These are phyloP conservation scores for Neoboletus brunneissimus DNA, from an alignment of 768 basidiomycete genomes.

Conservation along the genomic window DNA sequence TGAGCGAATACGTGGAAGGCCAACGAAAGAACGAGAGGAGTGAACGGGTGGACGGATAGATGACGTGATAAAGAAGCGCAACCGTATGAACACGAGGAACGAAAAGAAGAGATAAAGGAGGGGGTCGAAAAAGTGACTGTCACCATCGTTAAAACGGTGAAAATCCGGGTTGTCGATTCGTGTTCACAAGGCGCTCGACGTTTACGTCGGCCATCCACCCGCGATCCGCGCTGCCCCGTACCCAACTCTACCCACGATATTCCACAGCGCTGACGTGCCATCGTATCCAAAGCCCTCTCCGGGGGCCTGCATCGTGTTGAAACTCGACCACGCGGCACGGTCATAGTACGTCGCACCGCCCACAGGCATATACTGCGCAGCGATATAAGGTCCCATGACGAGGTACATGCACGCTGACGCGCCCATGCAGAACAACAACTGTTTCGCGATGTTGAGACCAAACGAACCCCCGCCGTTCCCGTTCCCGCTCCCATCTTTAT, in stretches of 20 bases:
- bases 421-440: conserved; percentile 57
- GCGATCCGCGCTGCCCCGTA: conserved; percentile 74
- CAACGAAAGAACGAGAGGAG: neutral
- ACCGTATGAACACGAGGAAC: conserved; percentile 19
- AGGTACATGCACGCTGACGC: conserved; percentile 62
- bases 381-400: conserved; percentile 55
- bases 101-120: neutral
- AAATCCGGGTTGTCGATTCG: conserved; percentile 6
- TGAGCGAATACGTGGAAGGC: neutral
- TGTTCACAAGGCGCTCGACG: neutral
- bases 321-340: conserved; percentile 74
- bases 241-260: conserved; percentile 65
- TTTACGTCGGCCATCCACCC: conserved; percentile 75
- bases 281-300: conserved; percentile 71
- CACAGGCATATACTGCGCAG: conserved; percentile 52
- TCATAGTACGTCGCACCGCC: conserved; percentile 77
- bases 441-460: conserved; percentile 39
- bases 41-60: conserved; percentile 10
- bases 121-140: neutral
- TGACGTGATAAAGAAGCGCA: conserved; percentile 15
- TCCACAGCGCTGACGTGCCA: conserved; percentile 63
- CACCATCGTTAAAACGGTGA: conserved; percentile 8
- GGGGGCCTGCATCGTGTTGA: conserved; percentile 65
- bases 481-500: conserved; percentile 35
- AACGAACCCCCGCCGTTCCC: conserved; percentile 22